Base-by-base conservation (phyloP, 148 eudicot genomes). In the Arctostaphylos glauca region DNA sequence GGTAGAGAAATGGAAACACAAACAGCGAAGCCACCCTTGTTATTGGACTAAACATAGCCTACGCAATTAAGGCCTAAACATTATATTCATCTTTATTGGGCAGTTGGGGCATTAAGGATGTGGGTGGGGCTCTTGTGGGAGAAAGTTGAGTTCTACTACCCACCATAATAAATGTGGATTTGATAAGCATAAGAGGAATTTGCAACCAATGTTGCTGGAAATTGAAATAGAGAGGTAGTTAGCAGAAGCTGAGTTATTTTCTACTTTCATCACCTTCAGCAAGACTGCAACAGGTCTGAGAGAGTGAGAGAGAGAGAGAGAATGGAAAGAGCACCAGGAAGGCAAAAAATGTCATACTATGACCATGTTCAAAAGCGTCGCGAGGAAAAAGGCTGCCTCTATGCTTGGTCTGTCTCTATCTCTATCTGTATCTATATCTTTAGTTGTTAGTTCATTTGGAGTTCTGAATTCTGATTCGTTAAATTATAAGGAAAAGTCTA, bases 311-410 rank as follows among this genome's bases (percentile, higher is more conserved):
- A 52, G 54, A 43, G 25, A 46, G 21, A 67, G 10, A 21, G n/a
- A 81, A 73, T 71, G 82, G 78, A 76, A 46, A 2, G 41, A 66
- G 84, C 80, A 4, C 88, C 86, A 6, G 12, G 2, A 16, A 31
- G 49, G 75, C 77, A 86, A 76, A 43, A 64, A 6, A 78, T 81
- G 77, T 82, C 88, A 5, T 89, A 86, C 59, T 2, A 44, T 52
- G 92, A 90, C 18, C 90, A 87, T 70, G 78, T 91, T 83, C 78
- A 85, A 78, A 81, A 83, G 15, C 87, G 91, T 49, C 88, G 87
- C 4, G 80, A 86, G 50, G 88, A 90, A 46, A 90, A 86, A 86
- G 94, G 91, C 66, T 90, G 90, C 87, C 60, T 91, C 62, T 88
- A 88, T 83, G 92, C 91, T 77, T 87, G 92, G 94, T 91, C 16